Evolutionary conservation across 495 filamentous ascomycete species (phyloP), one percentile per base, ranked within the genome.

Genomic region (Penicillium subrubescens): DNA sequence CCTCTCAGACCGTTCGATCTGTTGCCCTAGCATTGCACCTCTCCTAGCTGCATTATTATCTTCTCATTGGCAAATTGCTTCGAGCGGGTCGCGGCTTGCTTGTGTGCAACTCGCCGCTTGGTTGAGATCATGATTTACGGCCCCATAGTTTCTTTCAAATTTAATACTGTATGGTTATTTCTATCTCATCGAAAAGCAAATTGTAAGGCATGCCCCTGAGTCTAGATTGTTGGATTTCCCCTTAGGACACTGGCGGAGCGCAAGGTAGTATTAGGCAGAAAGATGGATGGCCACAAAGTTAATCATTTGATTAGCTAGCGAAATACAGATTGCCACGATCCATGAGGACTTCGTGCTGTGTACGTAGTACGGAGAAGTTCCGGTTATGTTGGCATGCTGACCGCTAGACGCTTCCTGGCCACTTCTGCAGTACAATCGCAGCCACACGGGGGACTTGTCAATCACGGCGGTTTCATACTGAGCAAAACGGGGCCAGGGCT

Each of bases 391-490:
- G 25, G 48, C 48, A 21, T 27, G 5, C 48, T 51, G 48, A 29
- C 48, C 48, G 48, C 48, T 31, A 29, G 25, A 52, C 48, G 25
- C 48, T 27, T 19, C 25, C 12, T 52, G 21, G 48, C 48, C 27
- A 31, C 48, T 52, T 52, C 25, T n/a, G 48, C 48, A 17, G 25
- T 17, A 12, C 3, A 52, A 31, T 31, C 25, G 27, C 48, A 25
- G 12, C 12, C 48, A 27, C 48, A 27, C 48, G 53, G 53, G 53
- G n/a, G 31, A 56, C 33, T 12, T 21, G 14, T 31, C n/a, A 48
- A 51, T 46, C 17, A 51, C 15, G 60, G 34, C 23, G 41, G 60
- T 62, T 62, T 62, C 60, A 62, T 14, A 48, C 19, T 54, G 51
- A 35, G 21, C 23, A 14, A 55, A 35, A 33, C 27, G 33, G 52